A percentile compares a stretch with the other conserved stretches of the same genome.
Conservation (phyloP, 2,329 filamentous ascomycete genomes). For the Aureobasidium sp. region DNA sequence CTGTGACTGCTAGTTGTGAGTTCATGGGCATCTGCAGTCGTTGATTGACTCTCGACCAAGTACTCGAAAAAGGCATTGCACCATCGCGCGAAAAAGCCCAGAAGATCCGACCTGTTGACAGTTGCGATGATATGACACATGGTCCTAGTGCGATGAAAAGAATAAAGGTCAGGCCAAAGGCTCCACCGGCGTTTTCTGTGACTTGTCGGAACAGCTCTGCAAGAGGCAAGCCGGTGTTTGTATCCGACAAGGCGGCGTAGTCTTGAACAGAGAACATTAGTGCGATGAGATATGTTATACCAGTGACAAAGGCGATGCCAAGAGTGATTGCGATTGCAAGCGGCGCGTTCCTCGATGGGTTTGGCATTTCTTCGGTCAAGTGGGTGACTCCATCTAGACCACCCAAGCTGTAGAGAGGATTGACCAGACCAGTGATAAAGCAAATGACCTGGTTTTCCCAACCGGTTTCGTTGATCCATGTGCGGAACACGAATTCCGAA, state of each 20-base stretch:
- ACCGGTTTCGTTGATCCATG: constrained; percentile 45
- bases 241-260: constrained; percentile 24
- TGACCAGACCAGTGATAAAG: constrained; percentile 52
- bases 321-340: constrained; percentile 50
- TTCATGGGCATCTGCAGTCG: constrained; percentile 17
- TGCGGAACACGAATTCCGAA: constrained; percentile 43
- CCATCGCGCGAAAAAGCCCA: constrained; percentile 43
- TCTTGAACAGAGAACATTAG: constrained; percentile 50
- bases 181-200: constrained; percentile 35
- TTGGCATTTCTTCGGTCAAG: constrained; percentile 51
- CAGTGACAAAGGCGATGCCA: constrained; percentile 36
- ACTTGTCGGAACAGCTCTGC: constrained; percentile 43
- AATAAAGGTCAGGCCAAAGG: constrained; percentile 38
- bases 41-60: constrained; percentile 10
- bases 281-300: constrained; percentile 49
- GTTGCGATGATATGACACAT: constrained; percentile 34
- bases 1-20: constrained; percentile 16
- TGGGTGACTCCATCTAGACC: constrained; percentile 55
- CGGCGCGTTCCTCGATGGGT: constrained; percentile 45
- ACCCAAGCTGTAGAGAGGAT: constrained; percentile 50
- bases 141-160: constrained; percentile 40
- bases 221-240: constrained; percentile 37
- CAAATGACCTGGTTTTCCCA: constrained; percentile 48
- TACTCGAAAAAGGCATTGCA: constrained; percentile 20
- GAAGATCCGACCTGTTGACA: constrained; percentile 29